Evolutionary conservation across 2,329 filamentous ascomycete species (phyloP).

Genomic region (Beauveria caledonica): DNA sequence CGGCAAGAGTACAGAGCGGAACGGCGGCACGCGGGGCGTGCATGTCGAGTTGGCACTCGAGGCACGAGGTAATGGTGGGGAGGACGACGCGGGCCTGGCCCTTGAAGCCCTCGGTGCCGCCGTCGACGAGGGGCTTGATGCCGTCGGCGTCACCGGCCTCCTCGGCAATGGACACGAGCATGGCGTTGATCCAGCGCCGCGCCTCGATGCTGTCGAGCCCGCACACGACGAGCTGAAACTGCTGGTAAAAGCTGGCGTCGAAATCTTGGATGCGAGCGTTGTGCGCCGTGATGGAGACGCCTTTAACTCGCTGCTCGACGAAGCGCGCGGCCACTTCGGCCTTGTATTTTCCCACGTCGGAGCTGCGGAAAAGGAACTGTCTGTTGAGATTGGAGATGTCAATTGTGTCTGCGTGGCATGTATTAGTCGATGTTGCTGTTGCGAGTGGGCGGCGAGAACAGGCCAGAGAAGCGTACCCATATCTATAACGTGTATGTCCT

Average conservation of each 20-base stretch:
- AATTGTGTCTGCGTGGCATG: constrained; percentile 65
- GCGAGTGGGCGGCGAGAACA: not conserved
- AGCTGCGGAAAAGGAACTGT: constrained; percentile 88
- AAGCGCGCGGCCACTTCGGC: constrained; percentile 88
- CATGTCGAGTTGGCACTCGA: constrained; percentile 98
- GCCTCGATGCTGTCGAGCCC: constrained; percentile 96
- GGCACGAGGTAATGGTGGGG: constrained; percentile 87
- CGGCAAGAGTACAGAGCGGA: constrained; percentile 90
- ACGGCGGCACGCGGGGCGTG: constrained; percentile 96
- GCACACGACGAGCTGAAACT: constrained; percentile 89
- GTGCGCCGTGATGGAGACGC: constrained; percentile 87
- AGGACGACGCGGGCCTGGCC: constrained; percentile 89
- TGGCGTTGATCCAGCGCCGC: constrained; percentile 96
- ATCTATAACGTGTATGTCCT: constrained; percentile 96
- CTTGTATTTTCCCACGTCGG: constrained; percentile 88
- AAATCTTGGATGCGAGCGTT: constrained; percentile 96
- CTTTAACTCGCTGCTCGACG: constrained; percentile 80
- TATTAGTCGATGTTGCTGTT: constrained; percentile 4
- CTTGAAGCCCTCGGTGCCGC: constrained; percentile 97
- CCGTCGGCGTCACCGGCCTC: constrained; percentile 61
- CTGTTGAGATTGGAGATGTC: constrained; percentile 97
- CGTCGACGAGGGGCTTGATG: constrained; percentile 90
- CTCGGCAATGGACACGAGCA: constrained; percentile 83
- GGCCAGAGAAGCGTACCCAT: constrained; percentile 57
- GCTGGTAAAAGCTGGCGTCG: constrained; percentile 92